Evolutionary conservation across 176 grass and related monocot genomes (phyloP).

Genomic region (Typha latifolia): DNA sequence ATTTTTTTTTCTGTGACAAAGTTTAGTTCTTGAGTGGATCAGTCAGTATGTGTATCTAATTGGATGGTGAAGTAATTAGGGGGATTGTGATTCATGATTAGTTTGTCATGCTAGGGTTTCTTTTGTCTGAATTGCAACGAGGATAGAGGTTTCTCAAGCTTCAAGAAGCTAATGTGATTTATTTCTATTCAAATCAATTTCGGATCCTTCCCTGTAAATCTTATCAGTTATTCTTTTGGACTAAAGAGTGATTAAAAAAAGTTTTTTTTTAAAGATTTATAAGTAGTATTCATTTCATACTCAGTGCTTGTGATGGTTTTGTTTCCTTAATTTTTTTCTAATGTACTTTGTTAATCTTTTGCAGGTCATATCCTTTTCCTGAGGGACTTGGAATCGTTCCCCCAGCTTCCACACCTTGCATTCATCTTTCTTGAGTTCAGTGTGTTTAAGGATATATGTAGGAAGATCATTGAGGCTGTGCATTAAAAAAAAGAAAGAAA

Average conservation of each 20-base stretch:
- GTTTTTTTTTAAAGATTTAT: not conserved
- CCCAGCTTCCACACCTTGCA: no score
- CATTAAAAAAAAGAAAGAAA: not conserved
- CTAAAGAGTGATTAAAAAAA: no score
- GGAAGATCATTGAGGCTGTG: not conserved
- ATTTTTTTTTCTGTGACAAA: not conserved
- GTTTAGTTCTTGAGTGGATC: not conserved
- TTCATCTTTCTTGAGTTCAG: not conserved
- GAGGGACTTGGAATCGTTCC: not conserved
- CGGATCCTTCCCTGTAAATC: no score
- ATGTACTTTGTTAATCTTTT: conserved; percentile 15
- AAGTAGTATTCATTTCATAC: not conserved
- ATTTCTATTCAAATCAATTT: no score
- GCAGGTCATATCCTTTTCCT: conserved; percentile 91
- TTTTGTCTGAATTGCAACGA: no score
- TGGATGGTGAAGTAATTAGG: not conserved
- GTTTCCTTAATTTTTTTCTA: not conserved
- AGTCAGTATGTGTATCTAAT: not conserved
- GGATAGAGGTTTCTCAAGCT: no score
- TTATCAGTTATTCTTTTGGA: no score
- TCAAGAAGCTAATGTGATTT: no score
- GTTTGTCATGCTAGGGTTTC: no score
- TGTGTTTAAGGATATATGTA: not conserved
- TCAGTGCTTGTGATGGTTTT: not conserved
- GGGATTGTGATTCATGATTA: no score